Percentiles rank a stretch among this genome's conserved stretches.
Evolutionary conservation across 495 filamentous ascomycete species (phyloP).

Genomic region (Neohortaea acidophila): DNA sequence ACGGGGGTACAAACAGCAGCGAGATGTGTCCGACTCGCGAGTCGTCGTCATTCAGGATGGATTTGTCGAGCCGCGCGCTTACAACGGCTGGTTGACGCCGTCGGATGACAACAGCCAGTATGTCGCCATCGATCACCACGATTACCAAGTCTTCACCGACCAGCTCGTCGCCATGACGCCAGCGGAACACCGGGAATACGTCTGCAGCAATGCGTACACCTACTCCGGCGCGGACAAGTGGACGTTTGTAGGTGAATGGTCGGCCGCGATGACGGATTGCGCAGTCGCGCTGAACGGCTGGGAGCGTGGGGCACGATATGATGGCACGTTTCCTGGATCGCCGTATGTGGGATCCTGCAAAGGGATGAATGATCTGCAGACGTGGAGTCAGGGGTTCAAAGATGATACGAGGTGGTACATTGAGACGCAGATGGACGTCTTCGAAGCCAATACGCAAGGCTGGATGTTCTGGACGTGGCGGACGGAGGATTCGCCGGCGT

Average conservation of each 20-base stretch:
- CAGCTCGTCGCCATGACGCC: slow-evolving; percentile 23
- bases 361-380: slow-evolving; percentile 26
- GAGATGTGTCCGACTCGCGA: slow-evolving; percentile 34
- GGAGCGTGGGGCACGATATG: slow-evolving; percentile 51
- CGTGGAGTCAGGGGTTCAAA: slow-evolving; percentile 24
- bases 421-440: slow-evolving; percentile 34
- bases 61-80: slow-evolving; percentile 33
- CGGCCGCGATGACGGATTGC: slow-evolving; percentile 59
- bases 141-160: slow-evolving; percentile 35
- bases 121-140: slow-evolving; percentile 35
- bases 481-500: slow-evolving; percentile 34
- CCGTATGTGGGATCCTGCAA: slow-evolving; percentile 28
- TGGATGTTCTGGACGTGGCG: slow-evolving; percentile 40
- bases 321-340: slow-evolving; percentile 30
- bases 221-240: slow-evolving; percentile 33
- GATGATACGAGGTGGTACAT: slow-evolving; percentile 30
- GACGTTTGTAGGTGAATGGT: slow-evolving; percentile 39
- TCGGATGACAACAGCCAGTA: slow-evolving; percentile 25
- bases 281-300: slow-evolving; percentile 55
- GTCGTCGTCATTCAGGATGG: slow-evolving; percentile 55
- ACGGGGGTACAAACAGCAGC: slow-evolving; percentile 42
- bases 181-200: slow-evolving; percentile 30
- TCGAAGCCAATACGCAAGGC: slow-evolving; percentile 29
- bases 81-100: slow-evolving; percentile 31
- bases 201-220: slow-evolving; percentile 28